Base-by-base conservation (phyloP, 306 rosid species). In the Benincasa hispida region DNA sequence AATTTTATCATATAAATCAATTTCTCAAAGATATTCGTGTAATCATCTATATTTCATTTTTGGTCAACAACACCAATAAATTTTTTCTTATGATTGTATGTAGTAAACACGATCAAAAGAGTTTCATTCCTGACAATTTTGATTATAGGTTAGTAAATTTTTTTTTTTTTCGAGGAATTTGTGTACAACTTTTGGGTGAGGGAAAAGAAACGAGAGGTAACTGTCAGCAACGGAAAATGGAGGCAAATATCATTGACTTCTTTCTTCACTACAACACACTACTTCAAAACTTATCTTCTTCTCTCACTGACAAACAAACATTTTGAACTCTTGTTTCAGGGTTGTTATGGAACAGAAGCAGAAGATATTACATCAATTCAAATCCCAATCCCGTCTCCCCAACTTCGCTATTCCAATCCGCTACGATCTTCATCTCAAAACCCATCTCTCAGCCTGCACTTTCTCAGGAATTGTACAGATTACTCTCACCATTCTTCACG, bases 351-450 rank as follows among this genome's bases (percentile, higher is more conserved):
- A 87, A 80, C 76, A 79, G 53, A 76, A 74, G 4, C 81, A 59
- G 34, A 3, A 45, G 21, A 76, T 14, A 55, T 72, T 80, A 34
- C 87, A 83, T 77, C 86, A 87, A 68, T 85, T 85, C 87, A 87
- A 87, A 83, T 87, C 89, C 63, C 87, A 77, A 81, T 19, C 89
- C 12, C 76, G 87, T 84, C 75, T 91, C 56, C 91, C 91, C 27
- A 80, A 77, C 18, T 85, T 85, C 30, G 89, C 90, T 22, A 62
- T 82, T 76, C 93, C 93, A 32, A 83, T 48, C 50, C 63, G 32
- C 76, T 87, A 86, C 27, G 86, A 88, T 77, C 89, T 91, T 72
- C 85, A 84, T 79, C 84, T 88, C 73, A 86, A 77, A 57, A 85
- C 84, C 65, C 80, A 91, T 75, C 90, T 88, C 72, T 70, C 86